Percentiles rank a stretch among this genome's conserved stretches.
These are phyloP conservation scores for Rubroshorea leprosula DNA, from an alignment of 345 rosid species.

Conservation along the genomic window DNA sequence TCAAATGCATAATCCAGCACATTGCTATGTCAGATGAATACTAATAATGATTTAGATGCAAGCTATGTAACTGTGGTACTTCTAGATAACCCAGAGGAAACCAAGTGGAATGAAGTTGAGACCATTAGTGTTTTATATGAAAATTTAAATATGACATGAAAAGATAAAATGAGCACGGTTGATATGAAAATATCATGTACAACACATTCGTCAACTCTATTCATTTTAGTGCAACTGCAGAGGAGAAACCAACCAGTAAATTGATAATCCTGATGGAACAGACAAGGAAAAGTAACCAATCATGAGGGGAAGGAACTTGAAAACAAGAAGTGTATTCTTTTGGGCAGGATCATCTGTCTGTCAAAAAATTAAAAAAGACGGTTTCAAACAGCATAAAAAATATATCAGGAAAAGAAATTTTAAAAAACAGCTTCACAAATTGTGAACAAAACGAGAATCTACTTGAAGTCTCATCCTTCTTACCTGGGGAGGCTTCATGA, in stretches of 20 bases:
- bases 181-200: too few species aligned
- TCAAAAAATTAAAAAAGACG: constrained; percentile 27
- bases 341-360: constrained; percentile 97
- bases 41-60: too few species aligned
- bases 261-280: constrained; percentile 92
- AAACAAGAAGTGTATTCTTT: constrained; percentile 86
- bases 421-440: background rate
- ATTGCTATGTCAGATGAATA: too few species aligned
- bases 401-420: too few species aligned
- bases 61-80: too few species aligned
- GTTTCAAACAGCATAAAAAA: too few species aligned
- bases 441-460: constrained; percentile 7
- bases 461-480: constrained; percentile 19
- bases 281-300: constrained; percentile 97
- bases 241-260: constrained; percentile 79
- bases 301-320: constrained; percentile 98
- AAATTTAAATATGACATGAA: background rate
- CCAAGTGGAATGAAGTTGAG: too few species aligned
- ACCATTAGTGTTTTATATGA: too few species aligned
- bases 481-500: constrained; percentile 99
- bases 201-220: background rate
- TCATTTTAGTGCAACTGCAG: constrained; percentile 9
- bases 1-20: too few species aligned
- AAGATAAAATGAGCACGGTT: background rate
- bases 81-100: too few species aligned